Percentiles rank a stretch among this genome's conserved stretches.
Evolutionary conservation across 2,329 filamentous ascomycete species (phyloP).

Genomic region (Cladophialophora chaetospira): DNA sequence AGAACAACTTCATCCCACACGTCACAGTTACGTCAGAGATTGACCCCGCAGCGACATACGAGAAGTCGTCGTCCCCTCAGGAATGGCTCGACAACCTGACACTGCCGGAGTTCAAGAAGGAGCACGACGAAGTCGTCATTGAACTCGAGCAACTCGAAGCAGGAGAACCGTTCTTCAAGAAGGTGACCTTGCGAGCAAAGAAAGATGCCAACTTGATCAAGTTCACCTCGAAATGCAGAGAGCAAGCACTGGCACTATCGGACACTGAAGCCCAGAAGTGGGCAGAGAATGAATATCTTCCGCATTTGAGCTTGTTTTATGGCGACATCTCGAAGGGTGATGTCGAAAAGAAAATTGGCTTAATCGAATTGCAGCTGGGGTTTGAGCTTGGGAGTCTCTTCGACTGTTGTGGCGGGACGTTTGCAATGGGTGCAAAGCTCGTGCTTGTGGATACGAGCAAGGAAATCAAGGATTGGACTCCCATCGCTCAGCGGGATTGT

Average conservation of each 20-base stretch:
- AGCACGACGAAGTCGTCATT: conserved; percentile 17
- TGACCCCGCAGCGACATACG: conserved; percentile 19
- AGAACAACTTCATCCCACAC: conserved; percentile 20
- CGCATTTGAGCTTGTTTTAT: conserved; percentile 28
- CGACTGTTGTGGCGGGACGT: conserved; percentile 26
- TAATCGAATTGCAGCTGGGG: conserved; percentile 26
- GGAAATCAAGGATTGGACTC: conserved; percentile 17
- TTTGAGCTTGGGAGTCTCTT: conserved; percentile 27
- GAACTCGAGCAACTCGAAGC: conserved; percentile 25
- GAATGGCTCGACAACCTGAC: conserved; percentile 20
- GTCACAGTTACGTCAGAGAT: conserved; percentile 21
- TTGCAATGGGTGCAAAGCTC: conserved; percentile 22
- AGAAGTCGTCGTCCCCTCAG: conserved; percentile 10
- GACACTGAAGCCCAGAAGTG: conserved; percentile 17
- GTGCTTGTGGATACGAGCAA: conserved; percentile 27
- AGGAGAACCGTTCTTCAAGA: conserved; percentile 26
- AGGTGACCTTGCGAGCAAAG: conserved; percentile 16
- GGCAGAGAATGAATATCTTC: conserved; percentile 24
- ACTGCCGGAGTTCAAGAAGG: conserved; percentile 22
- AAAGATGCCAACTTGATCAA: conserved; percentile 25
- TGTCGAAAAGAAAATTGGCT: conserved; percentile 23
- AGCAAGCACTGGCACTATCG: conserved; percentile 6
- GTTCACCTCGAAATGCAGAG: conserved; percentile 17
- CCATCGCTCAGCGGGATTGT: conserved; percentile 17
- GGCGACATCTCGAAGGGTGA: conserved; percentile 21